These are phyloP conservation scores for Russula lepida DNA, from an alignment of 768 basidiomycete genomes.

Conservation along the genomic window DNA sequence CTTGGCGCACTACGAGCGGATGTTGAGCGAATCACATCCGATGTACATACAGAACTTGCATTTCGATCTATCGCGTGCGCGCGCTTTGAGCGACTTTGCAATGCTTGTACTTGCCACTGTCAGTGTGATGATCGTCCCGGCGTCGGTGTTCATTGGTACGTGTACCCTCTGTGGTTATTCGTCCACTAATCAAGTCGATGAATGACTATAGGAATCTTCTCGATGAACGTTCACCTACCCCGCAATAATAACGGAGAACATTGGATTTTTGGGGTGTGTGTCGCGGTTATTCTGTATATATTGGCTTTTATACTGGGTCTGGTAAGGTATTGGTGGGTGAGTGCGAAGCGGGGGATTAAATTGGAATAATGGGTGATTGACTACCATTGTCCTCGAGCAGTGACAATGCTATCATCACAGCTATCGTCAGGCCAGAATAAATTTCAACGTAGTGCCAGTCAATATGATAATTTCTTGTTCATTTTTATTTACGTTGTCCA, in stretches of 20 bases:
- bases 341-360: conserved; percentile 32
- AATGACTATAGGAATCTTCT: conserved; percentile 46
- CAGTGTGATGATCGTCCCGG: conserved; percentile 55
- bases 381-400: neutral
- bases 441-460: neutral
- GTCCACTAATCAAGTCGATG: neutral
- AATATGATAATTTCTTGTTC: neutral
- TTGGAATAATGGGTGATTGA: neutral
- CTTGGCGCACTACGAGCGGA: conserved; percentile 78
- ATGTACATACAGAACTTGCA: conserved; percentile 75
- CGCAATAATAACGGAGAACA: conserved; percentile 39
- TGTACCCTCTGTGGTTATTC: neutral
- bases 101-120: conserved; percentile 61
- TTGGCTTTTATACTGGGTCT: conserved; percentile 37
- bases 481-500: neutral
- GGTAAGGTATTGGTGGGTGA: conserved; percentile 58
- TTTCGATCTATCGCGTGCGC: conserved; percentile 47
- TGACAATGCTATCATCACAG: neutral
- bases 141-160: conserved; percentile 54
- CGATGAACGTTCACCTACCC: conserved; percentile 60
- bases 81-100: conserved; percentile 55
- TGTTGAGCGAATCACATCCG: conserved; percentile 81
- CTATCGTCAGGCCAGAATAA: neutral
- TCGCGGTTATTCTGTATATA: conserved; percentile 40
- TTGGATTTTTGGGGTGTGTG: conserved; percentile 48